Conservation (phyloP, 495 filamentous ascomycete species). For the Penicillium taxi region DNA sequence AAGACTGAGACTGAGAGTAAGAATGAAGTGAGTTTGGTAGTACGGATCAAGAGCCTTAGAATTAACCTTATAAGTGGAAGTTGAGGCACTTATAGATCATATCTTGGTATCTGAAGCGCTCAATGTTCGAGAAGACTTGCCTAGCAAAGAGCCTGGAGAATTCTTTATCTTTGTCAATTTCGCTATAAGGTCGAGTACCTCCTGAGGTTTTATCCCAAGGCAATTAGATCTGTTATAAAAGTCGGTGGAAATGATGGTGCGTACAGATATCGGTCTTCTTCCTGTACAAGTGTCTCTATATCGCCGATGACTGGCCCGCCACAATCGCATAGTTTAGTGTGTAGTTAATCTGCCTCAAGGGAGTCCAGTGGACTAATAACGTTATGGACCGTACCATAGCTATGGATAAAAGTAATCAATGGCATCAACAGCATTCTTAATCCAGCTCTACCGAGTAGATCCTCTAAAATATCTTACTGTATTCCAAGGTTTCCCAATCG, state of each 20-base stretch:
- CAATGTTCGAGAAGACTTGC: slow-evolving; percentile 9
- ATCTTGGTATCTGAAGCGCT: slow-evolving; percentile 4
- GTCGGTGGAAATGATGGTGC: slow-evolving; percentile 5
- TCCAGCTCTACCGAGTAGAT: too few relatives aligned
- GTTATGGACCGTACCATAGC: slow-evolving; percentile 17
- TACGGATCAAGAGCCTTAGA: too few relatives aligned
- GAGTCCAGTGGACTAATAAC: slow-evolving; percentile 27
- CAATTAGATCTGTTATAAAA: slow-evolving; percentile 15
- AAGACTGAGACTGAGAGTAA: too few relatives aligned
- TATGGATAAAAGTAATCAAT: slow-evolving; percentile 15
- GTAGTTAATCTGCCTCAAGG: slow-evolving; percentile 23
- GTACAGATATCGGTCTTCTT: slow-evolving; percentile 9
- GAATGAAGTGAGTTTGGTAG: too few relatives aligned
- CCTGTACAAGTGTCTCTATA: slow-evolving; percentile 3
- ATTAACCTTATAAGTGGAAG: too few relatives aligned
- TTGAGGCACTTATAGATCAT: slow-evolving; percentile 16
- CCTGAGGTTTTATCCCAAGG: slow-evolving; percentile 15
- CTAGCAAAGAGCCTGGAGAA: slow-evolving; percentile 5
- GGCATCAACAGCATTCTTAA: slow-evolving; percentile 19
- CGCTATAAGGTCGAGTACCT: slow-evolving; percentile 9
- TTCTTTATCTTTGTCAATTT: slow-evolving; percentile 9
- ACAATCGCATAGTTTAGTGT: slow-evolving; percentile 25
- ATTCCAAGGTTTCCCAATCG: too few relatives aligned
- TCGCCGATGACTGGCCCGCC: slow-evolving; percentile 10
- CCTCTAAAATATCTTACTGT: too few relatives aligned